Conservation (phyloP, 2,329 filamentous ascomycete species). For the Meredithiella fracta region DNA sequence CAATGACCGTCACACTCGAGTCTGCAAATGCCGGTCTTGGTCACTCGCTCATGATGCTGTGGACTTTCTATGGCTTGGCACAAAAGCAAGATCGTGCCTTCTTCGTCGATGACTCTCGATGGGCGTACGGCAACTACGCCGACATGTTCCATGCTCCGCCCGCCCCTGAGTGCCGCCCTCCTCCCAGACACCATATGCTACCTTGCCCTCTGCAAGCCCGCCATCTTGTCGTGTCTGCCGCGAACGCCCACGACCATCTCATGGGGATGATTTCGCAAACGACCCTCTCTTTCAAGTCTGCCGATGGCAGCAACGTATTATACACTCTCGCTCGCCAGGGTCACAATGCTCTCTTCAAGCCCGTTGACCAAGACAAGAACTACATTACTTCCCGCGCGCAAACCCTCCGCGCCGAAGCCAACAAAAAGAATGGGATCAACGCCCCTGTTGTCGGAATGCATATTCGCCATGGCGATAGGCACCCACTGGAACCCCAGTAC, state of each 20-base stretch:
- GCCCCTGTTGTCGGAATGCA: slow-evolving; percentile 49
- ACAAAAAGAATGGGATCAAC: slow-evolving; percentile 31
- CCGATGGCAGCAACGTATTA: slow-evolving; percentile 41
- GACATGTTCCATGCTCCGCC: slow-evolving; percentile 57
- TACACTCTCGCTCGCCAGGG: slow-evolving; percentile 53
- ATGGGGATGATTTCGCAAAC: slow-evolving; percentile 27
- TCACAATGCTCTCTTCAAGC: slow-evolving; percentile 57
- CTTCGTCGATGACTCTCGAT: slow-evolving; percentile 71
- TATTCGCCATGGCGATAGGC: slow-evolving; percentile 63
- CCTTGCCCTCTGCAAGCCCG: slow-evolving; percentile 63
- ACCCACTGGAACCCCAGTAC: slow-evolving; percentile 64
- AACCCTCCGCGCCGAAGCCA: slow-evolving; percentile 12
- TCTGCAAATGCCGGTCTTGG: slow-evolving; percentile 58
- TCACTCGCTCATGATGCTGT: slow-evolving; percentile 59
- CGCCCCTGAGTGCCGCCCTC: slow-evolving; percentile 47
- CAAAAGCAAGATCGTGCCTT: slow-evolving; percentile 58
- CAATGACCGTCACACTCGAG: slow-evolving; percentile 65
- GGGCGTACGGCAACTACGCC: slow-evolving; percentile 63
- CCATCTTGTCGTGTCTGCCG: slow-evolving; percentile 57
- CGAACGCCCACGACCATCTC: slow-evolving; percentile 43
- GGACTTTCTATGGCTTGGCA: slow-evolving; percentile 70
- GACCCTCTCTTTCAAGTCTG: slow-evolving; percentile 13
- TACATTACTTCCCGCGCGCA: slow-evolving; percentile 46
- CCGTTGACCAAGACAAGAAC: slow-evolving; percentile 45
- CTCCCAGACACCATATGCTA: slow-evolving; percentile 57